Evolutionary conservation across 805 yeast genomes (phyloP).

Genomic region (Starmerella sp.): DNA sequence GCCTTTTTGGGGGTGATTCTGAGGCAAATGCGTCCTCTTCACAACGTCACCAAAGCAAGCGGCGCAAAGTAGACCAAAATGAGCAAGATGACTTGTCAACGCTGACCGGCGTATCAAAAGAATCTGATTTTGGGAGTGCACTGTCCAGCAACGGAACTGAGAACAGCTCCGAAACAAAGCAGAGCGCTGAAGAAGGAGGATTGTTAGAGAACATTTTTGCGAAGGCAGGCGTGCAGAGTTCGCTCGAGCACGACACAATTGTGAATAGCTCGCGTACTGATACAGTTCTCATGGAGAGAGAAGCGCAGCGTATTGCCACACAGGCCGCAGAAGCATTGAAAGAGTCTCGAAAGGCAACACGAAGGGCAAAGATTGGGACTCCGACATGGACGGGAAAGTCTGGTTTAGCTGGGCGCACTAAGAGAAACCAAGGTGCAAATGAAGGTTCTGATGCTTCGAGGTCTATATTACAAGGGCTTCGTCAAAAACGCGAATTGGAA

Average conservation of each 20-base stretch:
- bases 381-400: slow-evolving; percentile 96
- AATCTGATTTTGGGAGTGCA: slow-evolving; percentile 28
- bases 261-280: slow-evolving; percentile 48
- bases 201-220: slow-evolving; percentile 69
- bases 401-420: slow-evolving; percentile 63
- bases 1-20: slow-evolving; percentile 33
- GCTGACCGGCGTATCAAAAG: slow-evolving; percentile 18
- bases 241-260: slow-evolving; percentile 69
- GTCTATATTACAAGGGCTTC: slow-evolving; percentile 40
- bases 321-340: slow-evolving; percentile 49
- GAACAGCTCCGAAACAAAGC: slow-evolving; percentile 29
- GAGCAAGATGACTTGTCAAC: slow-evolving; percentile 27
- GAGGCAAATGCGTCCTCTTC: slow-evolving; percentile 31
- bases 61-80: slow-evolving; percentile 24
- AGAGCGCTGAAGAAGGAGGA: slow-evolving; percentile 26
- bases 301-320: slow-evolving; percentile 48
- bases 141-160: slow-evolving; percentile 47
- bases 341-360: slow-evolving; percentile 48
- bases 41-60: slow-evolving; percentile 25
- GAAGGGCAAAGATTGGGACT: slow-evolving; percentile 47
- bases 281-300: slow-evolving; percentile 44
- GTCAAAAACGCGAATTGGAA: slow-evolving; percentile 34
- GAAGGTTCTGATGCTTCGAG: slow-evolving; percentile 24
- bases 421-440: not conserved
- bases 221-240: slow-evolving; percentile 58